Base-by-base conservation (phyloP, 2,329 filamentous ascomycete species). In the Arthrinium phaeospermum region DNA sequence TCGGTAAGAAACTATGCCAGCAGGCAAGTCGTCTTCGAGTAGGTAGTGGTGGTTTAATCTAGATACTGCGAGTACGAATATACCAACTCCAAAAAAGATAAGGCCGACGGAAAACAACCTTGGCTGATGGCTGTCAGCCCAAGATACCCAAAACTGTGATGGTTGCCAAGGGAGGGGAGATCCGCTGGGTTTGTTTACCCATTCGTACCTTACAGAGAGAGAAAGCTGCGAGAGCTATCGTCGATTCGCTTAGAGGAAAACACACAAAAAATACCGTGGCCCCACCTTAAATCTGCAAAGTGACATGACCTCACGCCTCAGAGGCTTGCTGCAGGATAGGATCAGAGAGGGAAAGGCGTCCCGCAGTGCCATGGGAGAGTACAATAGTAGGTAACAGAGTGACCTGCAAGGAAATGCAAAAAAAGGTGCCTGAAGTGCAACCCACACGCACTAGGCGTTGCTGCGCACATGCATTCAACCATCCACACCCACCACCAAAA, bases 251-350 rank as follows among this genome's bases (percentile, higher is more conserved):
- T 34, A 57, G 27, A 57, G 8, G 27, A 61, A 37, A 16, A 61
- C 30, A 34, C 51, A 61, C 46, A 47, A 4, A 61, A 61, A 61
- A 61, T 34, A 8, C 16, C 30, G 30, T 22, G 57, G n/a, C 57
- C 22, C 57, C 57, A 64, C 34, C 19, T 19, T 64, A 64, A 64
- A 64, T 64, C 57, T 64, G 57, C 57, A 64, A 14, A 24, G 53
- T 37, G 53, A 37, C 1, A 61, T 61, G 53, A 61, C 53, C 53
- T 61, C 30, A 37, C 16, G 30, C 27, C 51, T 27, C 49, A 53
- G n/a, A 51, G 49, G 49, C 49, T 53, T 12, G 27, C 12, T 13
- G 24, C 24, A 13, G 51, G 24, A 7, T 3, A 13, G 51, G 24
- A 7, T 3, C 14, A 16, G 14, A 30, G 51, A 57, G 51, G 53